Evolutionary conservation across 2,329 filamentous ascomycete genomes (phyloP).

Genomic region (Fusarium sp.): DNA sequence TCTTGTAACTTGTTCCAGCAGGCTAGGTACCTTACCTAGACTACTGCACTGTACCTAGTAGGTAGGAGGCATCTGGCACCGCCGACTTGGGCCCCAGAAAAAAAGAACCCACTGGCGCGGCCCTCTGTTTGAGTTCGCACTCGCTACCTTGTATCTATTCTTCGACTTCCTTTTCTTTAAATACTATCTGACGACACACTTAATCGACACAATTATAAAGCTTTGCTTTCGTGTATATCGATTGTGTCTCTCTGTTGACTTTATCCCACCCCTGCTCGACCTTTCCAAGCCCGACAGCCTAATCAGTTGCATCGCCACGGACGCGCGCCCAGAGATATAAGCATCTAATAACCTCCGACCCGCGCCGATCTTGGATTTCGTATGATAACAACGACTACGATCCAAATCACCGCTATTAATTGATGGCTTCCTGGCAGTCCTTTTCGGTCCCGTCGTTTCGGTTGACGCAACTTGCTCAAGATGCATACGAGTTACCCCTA

Average conservation of each 20-base stretch:
- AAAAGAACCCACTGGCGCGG: constrained; percentile 33
- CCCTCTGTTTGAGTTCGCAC: constrained; percentile 31
- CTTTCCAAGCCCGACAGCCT: constrained; percentile 7
- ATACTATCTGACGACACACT: constrained; percentile 3
- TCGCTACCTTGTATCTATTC: not conserved
- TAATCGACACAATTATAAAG: constrained; percentile 18
- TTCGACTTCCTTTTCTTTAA: constrained; percentile 13
- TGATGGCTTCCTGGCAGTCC: constrained; percentile 55
- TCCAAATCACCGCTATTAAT: constrained; percentile 22
- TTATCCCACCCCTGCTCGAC: not conserved
- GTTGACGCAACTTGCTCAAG: constrained; percentile 53
- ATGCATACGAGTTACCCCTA: constrained; percentile 58
- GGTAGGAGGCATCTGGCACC: constrained; percentile 25
- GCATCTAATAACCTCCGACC: constrained; percentile 20
- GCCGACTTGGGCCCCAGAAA: constrained; percentile 34
- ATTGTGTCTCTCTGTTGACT: not conserved
- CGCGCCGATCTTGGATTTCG: constrained; percentile 20
- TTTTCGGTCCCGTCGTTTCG: constrained; percentile 60
- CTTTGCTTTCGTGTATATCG: constrained; percentile 4
- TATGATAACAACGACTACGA: constrained; percentile 14
- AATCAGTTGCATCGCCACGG: constrained; percentile 18
- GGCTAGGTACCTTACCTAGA: no score
- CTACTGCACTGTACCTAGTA: not conserved
- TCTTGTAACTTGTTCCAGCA: constrained; percentile 24
- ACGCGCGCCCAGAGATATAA: constrained; percentile 25